Evolutionary conservation across 495 filamentous ascomycete genomes (phyloP).

Genomic region (Pyronema domesticum): DNA sequence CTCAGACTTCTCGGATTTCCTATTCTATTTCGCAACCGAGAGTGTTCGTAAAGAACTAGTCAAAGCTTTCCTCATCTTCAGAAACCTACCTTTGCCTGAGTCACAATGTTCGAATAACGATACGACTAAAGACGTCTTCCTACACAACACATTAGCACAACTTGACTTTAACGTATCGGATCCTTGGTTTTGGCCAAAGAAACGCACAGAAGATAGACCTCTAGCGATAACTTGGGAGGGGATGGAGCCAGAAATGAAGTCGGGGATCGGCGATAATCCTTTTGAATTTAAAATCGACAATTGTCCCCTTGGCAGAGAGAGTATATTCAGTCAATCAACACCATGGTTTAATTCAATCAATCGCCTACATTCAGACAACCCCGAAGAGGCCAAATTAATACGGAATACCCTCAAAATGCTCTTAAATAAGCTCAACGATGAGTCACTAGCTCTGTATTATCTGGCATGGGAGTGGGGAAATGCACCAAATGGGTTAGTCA

Average conservation of each 20-base stretch:
- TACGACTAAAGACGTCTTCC: slow-evolving; percentile 25
- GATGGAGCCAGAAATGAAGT: slow-evolving; percentile 22
- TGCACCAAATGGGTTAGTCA: slow-evolving; percentile 26
- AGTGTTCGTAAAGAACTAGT: slow-evolving; percentile 33
- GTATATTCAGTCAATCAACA: slow-evolving; percentile 6
- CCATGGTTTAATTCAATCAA: slow-evolving; percentile 5
- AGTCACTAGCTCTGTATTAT: slow-evolving; percentile 48
- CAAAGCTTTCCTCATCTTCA: slow-evolving; percentile 53
- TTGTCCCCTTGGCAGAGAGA: slow-evolving; percentile 14
- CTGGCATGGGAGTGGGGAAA: slow-evolving; percentile 50
- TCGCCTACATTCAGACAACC: neutral
- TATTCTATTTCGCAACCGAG: slow-evolving; percentile 35
- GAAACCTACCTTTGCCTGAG: slow-evolving; percentile 40
- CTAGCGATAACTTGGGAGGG: slow-evolving; percentile 7
- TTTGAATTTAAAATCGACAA: slow-evolving; percentile 18
- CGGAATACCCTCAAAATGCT: slow-evolving; percentile 37
- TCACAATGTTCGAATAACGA: slow-evolving; percentile 8
- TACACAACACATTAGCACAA: slow-evolving; percentile 9
- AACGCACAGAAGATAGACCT: neutral
- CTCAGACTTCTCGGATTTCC: slow-evolving; percentile 48
- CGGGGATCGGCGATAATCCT: slow-evolving; percentile 5
- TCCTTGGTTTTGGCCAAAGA: slow-evolving; percentile 22
- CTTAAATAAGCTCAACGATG: slow-evolving; percentile 28
- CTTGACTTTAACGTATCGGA: slow-evolving; percentile 1
- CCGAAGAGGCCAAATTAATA: slow-evolving; percentile 12